A percentile compares a stretch with the other conserved stretches of the same genome.
Conservation (phyloP, 176 grass and related monocot genomes). For the Hordeum marinum region DNA sequence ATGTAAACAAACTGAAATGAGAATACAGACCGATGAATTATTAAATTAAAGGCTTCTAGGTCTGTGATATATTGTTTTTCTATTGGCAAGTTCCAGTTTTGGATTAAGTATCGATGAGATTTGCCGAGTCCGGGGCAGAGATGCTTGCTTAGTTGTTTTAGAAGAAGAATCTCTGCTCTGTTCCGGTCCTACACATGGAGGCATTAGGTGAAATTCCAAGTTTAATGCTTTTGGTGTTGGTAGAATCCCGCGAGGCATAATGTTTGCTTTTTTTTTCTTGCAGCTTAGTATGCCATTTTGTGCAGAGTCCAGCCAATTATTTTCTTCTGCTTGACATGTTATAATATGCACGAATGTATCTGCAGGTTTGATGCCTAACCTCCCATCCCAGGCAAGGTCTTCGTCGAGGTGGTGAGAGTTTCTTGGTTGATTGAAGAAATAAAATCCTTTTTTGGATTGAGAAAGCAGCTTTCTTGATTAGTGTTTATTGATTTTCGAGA, state of each 20-base stretch:
- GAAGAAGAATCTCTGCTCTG: not conserved
- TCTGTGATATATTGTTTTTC: no score
- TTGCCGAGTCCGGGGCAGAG: not conserved
- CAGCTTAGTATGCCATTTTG: no score
- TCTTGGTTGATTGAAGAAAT: not conserved
- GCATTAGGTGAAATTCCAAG: not conserved
- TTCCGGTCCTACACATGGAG: not conserved
- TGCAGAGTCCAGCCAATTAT: no score
- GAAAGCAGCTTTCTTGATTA: slow-evolving; percentile 11
- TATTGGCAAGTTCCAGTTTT: not conserved
- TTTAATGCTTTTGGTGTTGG: slow-evolving; percentile 26
- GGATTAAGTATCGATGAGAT: not conserved
- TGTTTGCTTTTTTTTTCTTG: no score
- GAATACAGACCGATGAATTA: no score
- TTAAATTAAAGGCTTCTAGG: no score
- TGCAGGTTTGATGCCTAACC: slow-evolving; percentile 55
- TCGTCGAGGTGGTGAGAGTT: slow-evolving; percentile 61
- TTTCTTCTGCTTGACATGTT: no score
- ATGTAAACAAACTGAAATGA: no score
- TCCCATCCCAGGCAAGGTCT: slow-evolving; percentile 46
- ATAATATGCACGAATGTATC: no score
- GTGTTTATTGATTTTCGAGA: not conserved
- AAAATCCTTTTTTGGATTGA: not conserved
- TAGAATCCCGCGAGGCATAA: slow-evolving; percentile 25
- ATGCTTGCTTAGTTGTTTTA: not conserved